phyloP scores from a whole-genome alignment of 148 eudicot genomes.

The Pharnaceum exiguum region DNA sequence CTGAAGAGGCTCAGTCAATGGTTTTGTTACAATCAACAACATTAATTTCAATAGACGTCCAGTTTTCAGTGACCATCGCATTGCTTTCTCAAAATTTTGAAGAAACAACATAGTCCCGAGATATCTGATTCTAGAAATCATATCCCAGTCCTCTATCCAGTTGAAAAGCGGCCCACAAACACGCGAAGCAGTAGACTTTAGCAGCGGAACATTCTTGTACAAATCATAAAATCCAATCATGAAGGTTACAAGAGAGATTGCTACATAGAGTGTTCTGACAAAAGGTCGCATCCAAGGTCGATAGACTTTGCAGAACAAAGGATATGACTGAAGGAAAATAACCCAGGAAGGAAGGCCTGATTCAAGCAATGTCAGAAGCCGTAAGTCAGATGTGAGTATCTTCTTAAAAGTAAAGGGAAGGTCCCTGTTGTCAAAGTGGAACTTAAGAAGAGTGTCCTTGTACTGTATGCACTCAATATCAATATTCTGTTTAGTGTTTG shows the following conservation, averaged over 20 bases:
- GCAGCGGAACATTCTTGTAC: slow-evolving; percentile 88
- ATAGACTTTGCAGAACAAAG: slow-evolving; percentile 77
- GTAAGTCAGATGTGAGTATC: slow-evolving; percentile 62
- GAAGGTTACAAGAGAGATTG: slow-evolving; percentile 72
- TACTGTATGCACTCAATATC: slow-evolving; percentile 46
- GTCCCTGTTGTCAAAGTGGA: slow-evolving; percentile 65
- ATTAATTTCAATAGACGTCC: slow-evolving; percentile 47
- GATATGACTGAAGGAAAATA: slow-evolving; percentile 90
- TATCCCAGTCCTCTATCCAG: slow-evolving; percentile 94
- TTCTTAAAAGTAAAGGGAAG: slow-evolving; percentile 75
- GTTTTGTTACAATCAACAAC: slow-evolving; percentile 55
- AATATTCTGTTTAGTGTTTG: slow-evolving; percentile 31
- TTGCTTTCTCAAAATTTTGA: slow-evolving; percentile 80
- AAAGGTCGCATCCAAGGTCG: slow-evolving; percentile 98
- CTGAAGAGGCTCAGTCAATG: slow-evolving; percentile 59
- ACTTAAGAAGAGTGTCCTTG: slow-evolving; percentile 66
- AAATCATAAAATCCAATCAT: slow-evolving; percentile 90
- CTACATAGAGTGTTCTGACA: slow-evolving; percentile 67
- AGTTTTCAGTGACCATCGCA: slow-evolving; percentile 59
- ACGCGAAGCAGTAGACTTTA: slow-evolving; percentile 82
- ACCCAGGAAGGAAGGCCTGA: slow-evolving; percentile 99
- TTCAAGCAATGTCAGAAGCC: slow-evolving; percentile 80
- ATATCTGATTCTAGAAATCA: slow-evolving; percentile 80
- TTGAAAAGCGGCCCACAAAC: slow-evolving; percentile 79
- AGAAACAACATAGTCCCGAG: slow-evolving; percentile 96